Conservation (phyloP, 2,329 filamentous ascomycete genomes). For the Triangularia verruculosa region DNA sequence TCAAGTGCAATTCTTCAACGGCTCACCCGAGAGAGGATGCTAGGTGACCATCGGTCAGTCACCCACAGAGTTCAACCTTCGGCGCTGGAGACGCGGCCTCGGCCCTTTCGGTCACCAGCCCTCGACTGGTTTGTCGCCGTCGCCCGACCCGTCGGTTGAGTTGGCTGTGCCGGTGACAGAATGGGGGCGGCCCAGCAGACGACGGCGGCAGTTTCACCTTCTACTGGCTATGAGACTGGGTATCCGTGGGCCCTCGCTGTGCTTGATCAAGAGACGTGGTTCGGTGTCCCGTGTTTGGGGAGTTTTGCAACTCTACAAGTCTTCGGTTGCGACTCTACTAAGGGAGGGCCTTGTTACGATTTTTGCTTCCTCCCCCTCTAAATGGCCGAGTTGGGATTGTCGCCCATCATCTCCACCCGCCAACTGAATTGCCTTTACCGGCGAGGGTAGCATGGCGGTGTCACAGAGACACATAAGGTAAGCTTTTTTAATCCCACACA, state of each 20-base stretch:
- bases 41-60: too few relatives aligned
- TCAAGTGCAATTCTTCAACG: constrained; percentile 6
- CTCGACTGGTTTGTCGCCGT: constrained; percentile 2
- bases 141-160: background rate
- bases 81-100: too few relatives aligned
- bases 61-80: too few relatives aligned
- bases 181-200: constrained; percentile 56
- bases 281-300: constrained; percentile 23
- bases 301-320: constrained; percentile 18
- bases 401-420: constrained; percentile 31
- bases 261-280: constrained; percentile 19
- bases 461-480: too few relatives aligned
- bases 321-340: constrained; percentile 38
- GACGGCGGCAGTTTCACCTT: constrained; percentile 47
- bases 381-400: constrained; percentile 44
- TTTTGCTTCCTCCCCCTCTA: constrained; percentile 44
- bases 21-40: background rate
- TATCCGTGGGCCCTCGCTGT: background rate
- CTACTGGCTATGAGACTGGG: constrained; percentile 34
- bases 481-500: too few relatives aligned
- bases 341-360: constrained; percentile 45
- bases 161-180: constrained; percentile 19
- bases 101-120: too few relatives aligned
- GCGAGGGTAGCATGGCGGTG: too few relatives aligned
- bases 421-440: too few relatives aligned